phyloP scores from a whole-genome alignment of 2,329 filamentous ascomycete species.

The Alternaria consortialis region DNA sequence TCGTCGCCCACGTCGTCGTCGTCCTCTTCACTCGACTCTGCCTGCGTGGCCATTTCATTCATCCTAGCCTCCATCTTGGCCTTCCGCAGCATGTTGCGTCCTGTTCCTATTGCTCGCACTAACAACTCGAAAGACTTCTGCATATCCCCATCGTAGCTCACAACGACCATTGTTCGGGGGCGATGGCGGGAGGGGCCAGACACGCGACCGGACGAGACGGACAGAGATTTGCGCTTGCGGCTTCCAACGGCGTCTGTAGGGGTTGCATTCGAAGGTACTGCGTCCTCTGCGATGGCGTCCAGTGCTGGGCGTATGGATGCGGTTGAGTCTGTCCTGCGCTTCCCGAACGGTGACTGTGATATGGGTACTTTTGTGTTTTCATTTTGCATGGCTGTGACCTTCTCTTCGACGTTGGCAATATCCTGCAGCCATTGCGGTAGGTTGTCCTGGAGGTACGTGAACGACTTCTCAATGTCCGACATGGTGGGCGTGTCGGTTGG shows the following conservation, averaged over 20 bases:
- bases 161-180: constrained; percentile 78
- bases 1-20: constrained; percentile 34
- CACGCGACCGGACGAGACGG: constrained; percentile 50
- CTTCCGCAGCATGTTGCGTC: constrained; percentile 84
- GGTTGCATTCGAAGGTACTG: constrained; percentile 20
- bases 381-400: constrained; percentile 46
- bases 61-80: constrained; percentile 84
- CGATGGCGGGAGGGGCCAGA: constrained; percentile 67
- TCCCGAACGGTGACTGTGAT: constrained; percentile 38
- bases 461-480: constrained; percentile 51
- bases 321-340: constrained; percentile 46
- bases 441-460: constrained; percentile 50
- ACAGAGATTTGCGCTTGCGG: constrained; percentile 57
- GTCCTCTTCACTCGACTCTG: constrained; percentile 39
- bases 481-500: constrained; percentile 35
- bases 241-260: constrained; percentile 29
- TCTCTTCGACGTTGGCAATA: constrained; percentile 42
- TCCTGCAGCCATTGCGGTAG: constrained; percentile 51
- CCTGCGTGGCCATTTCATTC: constrained; percentile 55
- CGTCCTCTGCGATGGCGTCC: constrained; percentile 34
- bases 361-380: constrained; percentile 43
- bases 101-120: constrained; percentile 81
- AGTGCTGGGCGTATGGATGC: constrained; percentile 47
- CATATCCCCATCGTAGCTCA: constrained; percentile 91
- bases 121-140: constrained; percentile 84